Evolutionary conservation across 176 grass and related monocot species (phyloP).

Genomic region (Lolium rigidum): DNA sequence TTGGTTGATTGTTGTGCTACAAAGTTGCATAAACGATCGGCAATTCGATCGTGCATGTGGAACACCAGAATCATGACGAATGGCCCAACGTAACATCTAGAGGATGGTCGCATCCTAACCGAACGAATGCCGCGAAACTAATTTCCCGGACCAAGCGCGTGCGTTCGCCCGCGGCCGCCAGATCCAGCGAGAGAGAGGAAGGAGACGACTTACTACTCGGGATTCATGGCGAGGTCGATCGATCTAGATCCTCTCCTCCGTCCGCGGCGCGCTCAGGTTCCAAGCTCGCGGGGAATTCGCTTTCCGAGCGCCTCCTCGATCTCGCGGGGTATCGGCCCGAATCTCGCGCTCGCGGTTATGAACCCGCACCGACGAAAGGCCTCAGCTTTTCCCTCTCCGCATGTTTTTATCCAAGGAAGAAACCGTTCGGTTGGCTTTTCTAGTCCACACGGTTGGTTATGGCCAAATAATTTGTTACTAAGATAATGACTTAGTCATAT

Average conservation of each 20-base stretch:
- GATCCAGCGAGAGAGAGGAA: neutral
- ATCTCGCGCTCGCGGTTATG: neutral
- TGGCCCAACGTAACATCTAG: no score
- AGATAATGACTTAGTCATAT: no score
- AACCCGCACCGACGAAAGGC: neutral
- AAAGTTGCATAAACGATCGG: no score
- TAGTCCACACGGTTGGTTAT: neutral
- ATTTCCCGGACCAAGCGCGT: no score
- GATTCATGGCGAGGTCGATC: slow-evolving; percentile 48
- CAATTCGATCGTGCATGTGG: no score
- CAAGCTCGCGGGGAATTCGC: neutral
- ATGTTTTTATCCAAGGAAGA: neutral
- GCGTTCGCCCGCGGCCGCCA: neutral
- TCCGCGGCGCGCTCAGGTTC: neutral
- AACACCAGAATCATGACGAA: no score
- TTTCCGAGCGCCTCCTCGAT: neutral
- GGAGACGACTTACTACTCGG: slow-evolving; percentile 58
- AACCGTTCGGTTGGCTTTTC: no score
- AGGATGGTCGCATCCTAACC: no score
- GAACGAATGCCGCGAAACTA: no score
- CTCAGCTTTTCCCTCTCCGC: neutral
- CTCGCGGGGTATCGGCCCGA: neutral
- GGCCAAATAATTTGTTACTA: no score
- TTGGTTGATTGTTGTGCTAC: no score
- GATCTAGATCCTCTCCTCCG: no score